Percentiles rank a stretch among this genome's conserved stretches.
Evolutionary conservation across 371 early-diverging fungal species (phyloP).

Genomic region (Thermomucor indicae-seudaticae): DNA sequence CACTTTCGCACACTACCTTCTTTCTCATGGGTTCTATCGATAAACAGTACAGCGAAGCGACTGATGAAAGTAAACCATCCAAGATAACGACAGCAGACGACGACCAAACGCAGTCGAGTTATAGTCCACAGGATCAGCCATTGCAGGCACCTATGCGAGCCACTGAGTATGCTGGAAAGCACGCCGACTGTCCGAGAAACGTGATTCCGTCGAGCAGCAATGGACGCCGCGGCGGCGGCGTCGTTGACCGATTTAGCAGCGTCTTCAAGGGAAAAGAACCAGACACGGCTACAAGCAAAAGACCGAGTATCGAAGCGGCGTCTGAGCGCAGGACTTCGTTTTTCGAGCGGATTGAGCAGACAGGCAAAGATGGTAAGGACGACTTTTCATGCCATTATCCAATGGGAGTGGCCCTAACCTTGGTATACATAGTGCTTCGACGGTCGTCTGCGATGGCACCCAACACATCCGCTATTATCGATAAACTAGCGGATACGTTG

Average conservation of each 20-base stretch:
- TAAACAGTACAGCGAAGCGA: no score
- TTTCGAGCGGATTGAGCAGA: background rate
- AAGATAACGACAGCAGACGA: no score
- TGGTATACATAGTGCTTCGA: constrained; percentile 4
- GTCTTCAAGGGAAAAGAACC: background rate
- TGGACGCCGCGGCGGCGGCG: no score
- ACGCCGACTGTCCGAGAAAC: background rate
- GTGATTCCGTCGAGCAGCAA: no score
- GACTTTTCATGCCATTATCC: no score
- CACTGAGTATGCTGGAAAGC: background rate
- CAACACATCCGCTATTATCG: constrained; percentile 1
- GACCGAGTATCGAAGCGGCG: background rate
- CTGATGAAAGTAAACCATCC: no score
- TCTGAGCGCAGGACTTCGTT: constrained; percentile 1
- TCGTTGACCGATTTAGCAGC: no score
- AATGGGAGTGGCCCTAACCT: background rate
- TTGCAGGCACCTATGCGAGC: constrained; percentile 4
- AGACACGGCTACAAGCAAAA: background rate
- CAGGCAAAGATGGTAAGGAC: constrained; percentile 6
- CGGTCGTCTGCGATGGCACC: background rate
- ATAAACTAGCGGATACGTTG: constrained; percentile 7
- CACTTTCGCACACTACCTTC: no score
- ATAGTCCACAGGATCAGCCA: constrained; percentile 8
- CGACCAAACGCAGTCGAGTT: constrained; percentile 1
- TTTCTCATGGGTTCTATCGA: no score